These are phyloP conservation scores for Aspergillus sclerotiicarbonarius DNA, from an alignment of 495 filamentous ascomycete species.

Conservation along the genomic window DNA sequence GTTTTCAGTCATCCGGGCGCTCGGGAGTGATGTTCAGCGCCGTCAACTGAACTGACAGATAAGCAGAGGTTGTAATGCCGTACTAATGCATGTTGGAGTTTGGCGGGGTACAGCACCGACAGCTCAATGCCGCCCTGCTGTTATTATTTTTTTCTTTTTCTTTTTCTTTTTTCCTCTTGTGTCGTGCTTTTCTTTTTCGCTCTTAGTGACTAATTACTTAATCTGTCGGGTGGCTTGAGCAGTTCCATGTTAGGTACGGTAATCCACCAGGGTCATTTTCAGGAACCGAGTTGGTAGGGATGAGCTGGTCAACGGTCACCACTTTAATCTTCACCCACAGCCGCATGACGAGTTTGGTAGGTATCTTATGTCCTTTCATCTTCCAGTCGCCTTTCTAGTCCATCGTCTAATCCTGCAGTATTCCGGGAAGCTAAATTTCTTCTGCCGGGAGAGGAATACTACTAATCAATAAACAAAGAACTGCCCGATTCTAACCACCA, in stretches of 20 bases:
- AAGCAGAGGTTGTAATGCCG: neutral
- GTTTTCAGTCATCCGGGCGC: neutral
- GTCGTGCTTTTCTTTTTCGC: neutral
- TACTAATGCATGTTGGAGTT: neutral
- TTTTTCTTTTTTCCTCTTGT: conserved; percentile 1
- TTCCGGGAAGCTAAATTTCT: no score
- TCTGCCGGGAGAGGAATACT: no score
- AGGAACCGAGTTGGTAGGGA: conserved; percentile 1
- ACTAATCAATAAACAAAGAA: no score
- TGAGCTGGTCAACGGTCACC: neutral
- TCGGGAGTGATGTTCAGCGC: neutral
- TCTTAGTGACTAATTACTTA: no score
- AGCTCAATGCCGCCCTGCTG: conserved; percentile 13
- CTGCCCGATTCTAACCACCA: no score
- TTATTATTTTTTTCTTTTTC: conserved; percentile 7
- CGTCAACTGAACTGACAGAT: neutral
- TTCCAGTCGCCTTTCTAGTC: no score
- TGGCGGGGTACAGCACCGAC: conserved; percentile 4
- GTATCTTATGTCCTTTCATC: neutral
- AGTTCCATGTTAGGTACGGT: neutral
- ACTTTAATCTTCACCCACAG: neutral
- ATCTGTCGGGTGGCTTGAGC: no score
- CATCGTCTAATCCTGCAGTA: no score
- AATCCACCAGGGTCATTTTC: neutral
- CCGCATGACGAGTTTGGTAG: neutral